Evolutionary conservation across 345 rosid species (phyloP).

Genomic region (Aegle marmelos): DNA sequence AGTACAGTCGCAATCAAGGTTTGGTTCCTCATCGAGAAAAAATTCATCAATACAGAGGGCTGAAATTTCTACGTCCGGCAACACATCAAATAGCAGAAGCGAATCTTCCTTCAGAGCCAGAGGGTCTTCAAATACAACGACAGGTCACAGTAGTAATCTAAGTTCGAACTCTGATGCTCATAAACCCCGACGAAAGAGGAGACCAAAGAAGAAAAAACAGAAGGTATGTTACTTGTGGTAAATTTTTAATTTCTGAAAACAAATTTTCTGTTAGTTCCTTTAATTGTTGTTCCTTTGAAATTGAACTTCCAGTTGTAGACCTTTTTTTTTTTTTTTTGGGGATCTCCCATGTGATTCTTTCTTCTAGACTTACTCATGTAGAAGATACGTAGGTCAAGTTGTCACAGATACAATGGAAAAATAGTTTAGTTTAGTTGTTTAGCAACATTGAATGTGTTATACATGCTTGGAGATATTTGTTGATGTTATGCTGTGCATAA

Average conservation of each 20-base stretch:
- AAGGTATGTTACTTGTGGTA: slow-evolving; percentile 26
- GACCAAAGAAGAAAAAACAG: slow-evolving; percentile 87
- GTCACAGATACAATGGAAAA: background rate
- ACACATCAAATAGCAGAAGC: slow-evolving; percentile 59
- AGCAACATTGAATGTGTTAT: background rate
- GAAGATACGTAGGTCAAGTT: background rate
- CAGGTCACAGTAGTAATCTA: slow-evolving; percentile 79
- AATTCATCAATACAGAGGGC: slow-evolving; percentile 41
- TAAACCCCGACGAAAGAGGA: slow-evolving; percentile 91
- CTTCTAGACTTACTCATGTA: background rate
- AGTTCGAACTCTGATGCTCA: slow-evolving; percentile 94
- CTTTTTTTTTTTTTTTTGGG: background rate
- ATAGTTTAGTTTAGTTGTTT: background rate
- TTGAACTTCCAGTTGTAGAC: no score
- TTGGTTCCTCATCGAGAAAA: slow-evolving; percentile 64
- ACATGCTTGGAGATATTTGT: background rate
- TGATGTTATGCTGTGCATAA: background rate
- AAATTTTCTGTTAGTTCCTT: background rate
- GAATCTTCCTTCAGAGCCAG: slow-evolving; percentile 45
- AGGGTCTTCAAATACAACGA: slow-evolving; percentile 49
- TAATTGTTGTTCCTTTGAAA: background rate
- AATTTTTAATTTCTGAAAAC: background rate
- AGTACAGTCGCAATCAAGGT: slow-evolving; percentile 45
- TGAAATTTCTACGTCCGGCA: slow-evolving; percentile 57
- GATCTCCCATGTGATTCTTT: background rate